These are phyloP conservation scores for Gamarada debralockiae DNA, from an alignment of 495 filamentous ascomycete species.

Conservation along the genomic window DNA sequence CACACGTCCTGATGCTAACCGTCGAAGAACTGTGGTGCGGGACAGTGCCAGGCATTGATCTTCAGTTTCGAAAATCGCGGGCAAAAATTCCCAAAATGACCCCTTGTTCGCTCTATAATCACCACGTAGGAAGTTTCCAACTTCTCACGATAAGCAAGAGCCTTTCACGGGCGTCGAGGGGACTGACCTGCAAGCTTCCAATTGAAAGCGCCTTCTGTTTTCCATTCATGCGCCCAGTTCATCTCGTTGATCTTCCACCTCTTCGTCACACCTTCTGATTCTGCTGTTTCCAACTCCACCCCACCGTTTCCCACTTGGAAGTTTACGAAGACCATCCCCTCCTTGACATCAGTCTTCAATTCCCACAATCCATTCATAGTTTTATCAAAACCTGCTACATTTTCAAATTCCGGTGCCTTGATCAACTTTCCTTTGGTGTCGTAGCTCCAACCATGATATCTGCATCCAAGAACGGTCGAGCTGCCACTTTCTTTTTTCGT, in stretches of 20 bases:
- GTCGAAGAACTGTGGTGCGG: conserved; percentile 9
- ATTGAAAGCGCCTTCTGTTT: conserved; percentile 38
- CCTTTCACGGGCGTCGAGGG: neutral
- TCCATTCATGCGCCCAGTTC: conserved; percentile 31
- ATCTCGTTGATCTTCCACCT: conserved; percentile 22
- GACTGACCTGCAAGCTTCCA: conserved; percentile 37
- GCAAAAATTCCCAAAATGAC: too few species aligned
- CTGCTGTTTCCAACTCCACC: neutral
- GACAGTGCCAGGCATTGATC: neutral
- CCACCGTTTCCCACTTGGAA: conserved; percentile 28
- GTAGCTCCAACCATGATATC: conserved; percentile 64
- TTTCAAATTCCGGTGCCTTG: conserved; percentile 55
- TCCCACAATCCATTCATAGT: conserved; percentile 46
- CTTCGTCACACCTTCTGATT: conserved; percentile 3
- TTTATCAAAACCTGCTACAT: conserved; percentile 52
- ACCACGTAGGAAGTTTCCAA: neutral
- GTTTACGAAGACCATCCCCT: conserved; percentile 41
- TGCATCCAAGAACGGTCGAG: conserved; percentile 48
- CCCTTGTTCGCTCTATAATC: too few species aligned
- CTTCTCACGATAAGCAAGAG: neutral
- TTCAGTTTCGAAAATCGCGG: neutral
- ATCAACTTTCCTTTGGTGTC: conserved; percentile 50
- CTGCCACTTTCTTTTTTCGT: conserved; percentile 42
- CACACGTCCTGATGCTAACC: conserved; percentile 1
- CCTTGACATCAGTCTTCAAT: conserved; percentile 31